phyloP scores from a whole-genome alignment of 768 basidiomycete genomes.

The Daedaleopsis sinensis region DNA sequence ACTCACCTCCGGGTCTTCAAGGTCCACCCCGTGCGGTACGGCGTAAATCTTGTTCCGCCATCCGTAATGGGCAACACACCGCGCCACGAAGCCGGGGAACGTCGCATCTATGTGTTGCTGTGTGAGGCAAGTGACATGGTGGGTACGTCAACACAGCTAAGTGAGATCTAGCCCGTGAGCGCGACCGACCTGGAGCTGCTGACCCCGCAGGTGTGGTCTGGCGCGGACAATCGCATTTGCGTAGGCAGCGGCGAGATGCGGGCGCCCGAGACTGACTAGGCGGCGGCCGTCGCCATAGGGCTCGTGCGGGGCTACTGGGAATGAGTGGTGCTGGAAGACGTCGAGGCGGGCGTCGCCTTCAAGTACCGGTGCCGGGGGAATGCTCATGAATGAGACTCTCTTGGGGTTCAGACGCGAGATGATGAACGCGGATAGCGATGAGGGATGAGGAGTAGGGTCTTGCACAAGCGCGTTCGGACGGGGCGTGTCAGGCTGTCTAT shows the following conservation, averaged over 20 bases:
- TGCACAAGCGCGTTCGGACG: too few relatives aligned
- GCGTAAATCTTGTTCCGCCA: not conserved
- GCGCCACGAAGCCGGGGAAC: not conserved
- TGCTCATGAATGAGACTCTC: not conserved
- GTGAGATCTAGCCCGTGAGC: not conserved
- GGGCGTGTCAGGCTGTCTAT: too few relatives aligned
- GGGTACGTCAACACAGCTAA: not conserved
- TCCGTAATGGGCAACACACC: not conserved
- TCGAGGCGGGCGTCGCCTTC: constrained; percentile 1
- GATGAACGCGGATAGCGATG: not conserved
- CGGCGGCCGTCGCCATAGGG: not conserved
- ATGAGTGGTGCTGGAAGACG: constrained; percentile 6
- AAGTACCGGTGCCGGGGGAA: constrained; percentile 9
- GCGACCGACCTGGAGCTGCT: not conserved
- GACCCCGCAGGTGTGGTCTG: not conserved
- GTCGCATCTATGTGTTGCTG: not conserved
- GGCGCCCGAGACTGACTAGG: not conserved
- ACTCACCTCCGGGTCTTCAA: not conserved
- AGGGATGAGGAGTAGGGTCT: not conserved
- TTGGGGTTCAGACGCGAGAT: not conserved
- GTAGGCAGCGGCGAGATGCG: not conserved
- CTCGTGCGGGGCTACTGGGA: not conserved
- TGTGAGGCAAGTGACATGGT: not conserved
- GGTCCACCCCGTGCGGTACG: not conserved
- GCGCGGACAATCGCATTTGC: too few relatives aligned